Base-by-base conservation (phyloP, 192 early-diverging fungal genomes). In the Coemansia sp. region DNA sequence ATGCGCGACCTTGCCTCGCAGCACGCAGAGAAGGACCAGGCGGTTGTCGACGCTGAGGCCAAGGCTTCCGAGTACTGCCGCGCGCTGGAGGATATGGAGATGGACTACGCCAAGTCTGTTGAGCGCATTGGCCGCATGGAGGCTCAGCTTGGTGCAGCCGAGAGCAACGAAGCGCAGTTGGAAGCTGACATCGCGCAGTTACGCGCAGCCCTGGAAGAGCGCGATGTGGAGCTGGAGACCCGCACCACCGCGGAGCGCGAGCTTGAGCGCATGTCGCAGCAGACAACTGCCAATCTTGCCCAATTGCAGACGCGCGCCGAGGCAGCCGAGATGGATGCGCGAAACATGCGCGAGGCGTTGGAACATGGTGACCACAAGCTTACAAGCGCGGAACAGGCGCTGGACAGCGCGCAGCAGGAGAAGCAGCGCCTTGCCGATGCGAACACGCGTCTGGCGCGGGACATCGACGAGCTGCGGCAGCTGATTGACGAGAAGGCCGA, bases 281-380 rank as follows among this genome's bases (percentile, higher is more conserved):
- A 71, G 32, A 56, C 65, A 0, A 51, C 65, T 3, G 54, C 62
- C 1, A 60, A 58, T 7, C 24, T 65, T 7, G 58, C 59, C 7
- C 62, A 58, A 10, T 56, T 75, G 19, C 62, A 68, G 27, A 69
- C 56, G 3, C 72, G 72, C 32, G 32, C 65, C 9, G 48, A 60
- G 14, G 66, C 62, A 7, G 65, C 72, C 2, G 7, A 22, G 23
- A 54, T 19, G 51, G 65, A 67, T 7, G 49, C 28, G 8, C 54
- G 47, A 22, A 34, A 60, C 0, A 48, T 78, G 10, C 56, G 60
- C 1, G 82, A 86, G 16, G 56, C 72, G 24, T 71, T 88, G 73
- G 88, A 89, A 27, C 84, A 87, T 56, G 84, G 85, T 26, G 78
- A 81, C 70, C 79, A 85, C 31, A 86, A 89, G 62, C 82, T 92